A percentile compares a stretch with the other conserved stretches of the same genome.
These are phyloP conservation scores for Amanita subjunquillea DNA, from an alignment of 768 basidiomycete species.

Conservation along the genomic window DNA sequence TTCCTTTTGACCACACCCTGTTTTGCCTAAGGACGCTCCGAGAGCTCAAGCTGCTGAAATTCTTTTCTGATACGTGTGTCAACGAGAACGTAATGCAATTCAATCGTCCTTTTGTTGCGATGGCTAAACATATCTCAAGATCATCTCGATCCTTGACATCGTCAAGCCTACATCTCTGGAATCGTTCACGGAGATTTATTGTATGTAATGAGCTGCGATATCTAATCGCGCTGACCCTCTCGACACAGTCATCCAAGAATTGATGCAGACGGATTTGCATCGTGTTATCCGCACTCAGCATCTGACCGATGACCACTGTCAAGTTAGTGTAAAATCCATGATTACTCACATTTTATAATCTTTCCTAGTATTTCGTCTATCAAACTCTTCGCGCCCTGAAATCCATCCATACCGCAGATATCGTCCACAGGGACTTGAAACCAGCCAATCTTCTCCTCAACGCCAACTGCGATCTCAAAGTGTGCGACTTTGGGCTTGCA, in stretches of 20 bases:
- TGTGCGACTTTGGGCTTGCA: conserved; percentile 85
- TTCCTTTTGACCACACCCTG: conserved; percentile 92
- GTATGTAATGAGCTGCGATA: conserved; percentile 15
- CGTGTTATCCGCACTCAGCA: conserved; percentile 94
- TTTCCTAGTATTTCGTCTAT: conserved; percentile 89
- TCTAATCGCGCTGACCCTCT: background rate
- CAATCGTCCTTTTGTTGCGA: background rate
- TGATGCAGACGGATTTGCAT: conserved; percentile 93
- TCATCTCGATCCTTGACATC: conserved; percentile 94
- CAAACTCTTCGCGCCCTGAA: conserved; percentile 93
- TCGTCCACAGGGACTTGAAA: conserved; percentile 92
- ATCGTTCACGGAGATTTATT: conserved; percentile 74
- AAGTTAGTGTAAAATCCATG: background rate
- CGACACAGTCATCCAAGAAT: conserved; percentile 32
- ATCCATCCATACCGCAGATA: conserved; percentile 89
- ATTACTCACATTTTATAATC: background rate
- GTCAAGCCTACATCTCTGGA: conserved; percentile 69
- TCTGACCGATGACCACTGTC: conserved; percentile 84
- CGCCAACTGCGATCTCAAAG: conserved; percentile 94
- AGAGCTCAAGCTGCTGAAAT: conserved; percentile 88
- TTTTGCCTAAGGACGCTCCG: conserved; percentile 78
- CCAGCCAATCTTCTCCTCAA: conserved; percentile 94
- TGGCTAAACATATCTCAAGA: conserved; percentile 30
- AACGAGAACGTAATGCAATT: background rate
- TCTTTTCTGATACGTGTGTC: conserved; percentile 31